Evolutionary conservation across 495 filamentous ascomycete genomes (phyloP).

Genomic region (Xylaria telfairii): DNA sequence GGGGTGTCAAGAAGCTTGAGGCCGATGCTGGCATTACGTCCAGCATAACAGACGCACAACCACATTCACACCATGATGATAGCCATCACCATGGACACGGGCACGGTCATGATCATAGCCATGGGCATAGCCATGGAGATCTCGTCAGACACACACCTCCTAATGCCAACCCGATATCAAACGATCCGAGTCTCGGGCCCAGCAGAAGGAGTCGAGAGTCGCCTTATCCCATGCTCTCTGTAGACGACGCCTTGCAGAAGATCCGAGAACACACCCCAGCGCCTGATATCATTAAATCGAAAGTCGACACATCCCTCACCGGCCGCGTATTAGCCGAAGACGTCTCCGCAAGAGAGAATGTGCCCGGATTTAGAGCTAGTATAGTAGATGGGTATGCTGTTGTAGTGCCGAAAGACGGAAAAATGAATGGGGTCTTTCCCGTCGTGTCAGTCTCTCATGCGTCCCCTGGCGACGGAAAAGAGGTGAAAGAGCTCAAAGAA

Average conservation of each 20-base stretch:
- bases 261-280: conserved; percentile 73
- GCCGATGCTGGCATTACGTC: conserved; percentile 71
- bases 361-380: conserved; percentile 92
- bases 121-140: conserved; percentile 68
- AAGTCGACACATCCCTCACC: conserved; percentile 67
- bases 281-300: conserved; percentile 58
- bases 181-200: conserved; percentile 82
- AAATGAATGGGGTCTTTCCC: conserved; percentile 78
- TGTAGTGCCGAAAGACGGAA: conserved; percentile 62
- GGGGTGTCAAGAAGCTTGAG: conserved; percentile 84
- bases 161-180: conserved; percentile 68
- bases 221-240: conserved; percentile 90
- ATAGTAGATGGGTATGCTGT: conserved; percentile 98
- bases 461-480: conserved; percentile 61
- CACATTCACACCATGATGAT: conserved; percentile 39
- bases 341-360: conserved; percentile 77
- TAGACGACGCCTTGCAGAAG: conserved; percentile 76
- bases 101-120: conserved; percentile 63
- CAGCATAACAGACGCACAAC: conserved; percentile 30
- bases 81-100: conserved; percentile 55
- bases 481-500: conserved; percentile 60
- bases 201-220: conserved; percentile 78
- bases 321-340: conserved; percentile 84
- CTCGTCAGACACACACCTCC: conserved; percentile 75
- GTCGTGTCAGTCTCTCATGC: conserved; percentile 90